phyloP scores from a whole-genome alignment of 768 basidiomycete species.

The Mycena polygramma region DNA sequence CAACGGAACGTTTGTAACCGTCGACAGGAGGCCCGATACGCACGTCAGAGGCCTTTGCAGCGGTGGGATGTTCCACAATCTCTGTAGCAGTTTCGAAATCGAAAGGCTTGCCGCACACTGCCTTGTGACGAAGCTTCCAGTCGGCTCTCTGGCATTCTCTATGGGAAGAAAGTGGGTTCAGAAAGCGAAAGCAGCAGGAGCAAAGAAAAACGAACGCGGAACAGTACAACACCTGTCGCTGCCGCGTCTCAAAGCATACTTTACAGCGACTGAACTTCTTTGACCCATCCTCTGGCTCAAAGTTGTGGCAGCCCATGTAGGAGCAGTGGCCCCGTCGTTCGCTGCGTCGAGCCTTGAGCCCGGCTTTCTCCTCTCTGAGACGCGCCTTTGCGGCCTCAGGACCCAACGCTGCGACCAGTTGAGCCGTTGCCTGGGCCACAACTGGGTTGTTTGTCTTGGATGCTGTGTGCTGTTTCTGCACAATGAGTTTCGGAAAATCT shows the following conservation, averaged over 20 bases:
- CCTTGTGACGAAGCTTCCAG: constrained; percentile 19
- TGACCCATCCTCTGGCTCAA: constrained; percentile 7
- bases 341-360: not conserved
- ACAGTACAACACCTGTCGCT: constrained; percentile 31
- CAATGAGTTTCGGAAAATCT: constrained; percentile 3
- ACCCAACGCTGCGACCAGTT: not conserved
- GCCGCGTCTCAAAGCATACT: constrained; percentile 22
- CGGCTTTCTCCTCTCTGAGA: constrained; percentile 1
- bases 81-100: constrained; percentile 10
- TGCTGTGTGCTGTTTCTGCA: constrained; percentile 16
- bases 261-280: constrained; percentile 25
- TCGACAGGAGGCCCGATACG: constrained; percentile 10
- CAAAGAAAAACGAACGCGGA: constrained; percentile 17
- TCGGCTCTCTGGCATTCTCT: constrained; percentile 22
- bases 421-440: not conserved
- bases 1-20: constrained; percentile 16
- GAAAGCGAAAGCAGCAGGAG: not conserved
- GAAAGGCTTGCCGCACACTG: constrained; percentile 8
- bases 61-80: not conserved
- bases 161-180: not conserved
- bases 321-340: constrained; percentile 26
- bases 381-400: not conserved
- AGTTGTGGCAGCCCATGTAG: constrained; percentile 19
- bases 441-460: not conserved
- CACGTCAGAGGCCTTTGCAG: not conserved